Conservation (phyloP, 192 early-diverging fungal genomes). For the Podila epicladia region DNA sequence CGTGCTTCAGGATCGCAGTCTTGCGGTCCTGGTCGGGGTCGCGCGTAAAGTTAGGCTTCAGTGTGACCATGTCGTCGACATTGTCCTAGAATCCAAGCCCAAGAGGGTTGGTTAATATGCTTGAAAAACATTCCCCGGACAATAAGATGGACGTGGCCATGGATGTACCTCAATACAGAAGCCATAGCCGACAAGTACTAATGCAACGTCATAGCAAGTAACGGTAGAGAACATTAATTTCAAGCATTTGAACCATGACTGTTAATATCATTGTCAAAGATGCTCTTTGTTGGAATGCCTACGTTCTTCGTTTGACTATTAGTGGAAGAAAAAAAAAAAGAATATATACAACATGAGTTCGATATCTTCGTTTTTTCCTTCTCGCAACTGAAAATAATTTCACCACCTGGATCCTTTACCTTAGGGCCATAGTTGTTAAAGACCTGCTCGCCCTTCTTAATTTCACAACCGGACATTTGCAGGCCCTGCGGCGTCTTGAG, state of each 20-base stretch:
- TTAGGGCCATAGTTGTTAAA: slow-evolving; percentile 80
- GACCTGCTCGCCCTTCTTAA: slow-evolving; percentile 58
- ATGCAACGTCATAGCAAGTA: not conserved
- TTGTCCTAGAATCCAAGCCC: slow-evolving; percentile 44
- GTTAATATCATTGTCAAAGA: not conserved
- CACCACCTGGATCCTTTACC: slow-evolving; percentile 53
- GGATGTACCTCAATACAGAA: slow-evolving; percentile 65
- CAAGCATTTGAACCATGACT: not conserved
- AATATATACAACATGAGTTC: not conserved
- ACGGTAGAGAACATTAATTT: not conserved
- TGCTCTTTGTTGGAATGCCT: slow-evolving; percentile 16
- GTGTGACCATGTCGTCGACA: slow-evolving; percentile 61
- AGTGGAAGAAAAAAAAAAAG: not conserved
- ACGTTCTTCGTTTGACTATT: slow-evolving; percentile 74
- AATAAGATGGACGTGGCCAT: too few species aligned
- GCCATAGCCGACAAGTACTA: slow-evolving; percentile 73
- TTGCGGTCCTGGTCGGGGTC: slow-evolving; percentile 61
- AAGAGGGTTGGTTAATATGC: not conserved
- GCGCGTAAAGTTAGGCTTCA: slow-evolving; percentile 68
- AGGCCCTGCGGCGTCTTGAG: slow-evolving; percentile 39
- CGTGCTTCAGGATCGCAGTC: slow-evolving; percentile 54
- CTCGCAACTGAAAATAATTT: not conserved
- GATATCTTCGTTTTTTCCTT: not conserved
- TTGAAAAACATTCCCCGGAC: not conserved
- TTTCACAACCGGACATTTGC: slow-evolving; percentile 25